Evolutionary conservation across 805 yeast genomes (phyloP), one percentile per base, ranked within the genome.

Genomic region (Blastobotrys parvus): DNA sequence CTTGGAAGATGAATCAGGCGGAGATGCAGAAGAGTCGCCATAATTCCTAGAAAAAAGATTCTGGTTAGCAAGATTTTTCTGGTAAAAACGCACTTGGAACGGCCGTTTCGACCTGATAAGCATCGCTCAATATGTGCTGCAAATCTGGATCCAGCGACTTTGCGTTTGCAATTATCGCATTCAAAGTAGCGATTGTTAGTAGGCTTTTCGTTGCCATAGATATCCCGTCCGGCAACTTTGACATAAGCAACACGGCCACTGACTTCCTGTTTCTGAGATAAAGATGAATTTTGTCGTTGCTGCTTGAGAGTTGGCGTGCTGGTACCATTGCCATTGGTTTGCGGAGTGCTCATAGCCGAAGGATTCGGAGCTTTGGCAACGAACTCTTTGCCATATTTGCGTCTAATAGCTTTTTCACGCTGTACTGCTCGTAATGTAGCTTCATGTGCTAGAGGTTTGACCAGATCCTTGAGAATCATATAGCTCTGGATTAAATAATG

Each of bases 51-150:
- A n/a, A n/a, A n/a, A n/a, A n/a, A n/a, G n/a, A 11, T 25, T 25
- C 11, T 25, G 7, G 11, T 25, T 25, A 25, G 29, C 29, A 25
- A 8, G 7, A 25, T 7, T 8, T 11, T 8, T 25, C 7, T 8
- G 11, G 11, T 25, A 25, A 25, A 25, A 11, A 25, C 18, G 41
- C 11, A 21, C 16, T 15, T 10, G 15, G 31, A 22, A 30, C 35
- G 45, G 34, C 39, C 27, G 34, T 51, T 51, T 45, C 84, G 72
- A 10, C 96, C 83, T 35, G 86, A 85, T 19, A 88, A 62, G 59
- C 98, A 90, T 54, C 95, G 78, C 58, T 88, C 94, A 23, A 90
- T 71, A 63, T 90, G 98, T 34, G 85, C 88, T 2, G 97, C 97
- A 69, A 86, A 89, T 45, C 98, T 68, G 31, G 85, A 82, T 1